Base-by-base conservation (phyloP, 768 basidiomycete genomes). In the Rhizopogon vinicolor region DNA sequence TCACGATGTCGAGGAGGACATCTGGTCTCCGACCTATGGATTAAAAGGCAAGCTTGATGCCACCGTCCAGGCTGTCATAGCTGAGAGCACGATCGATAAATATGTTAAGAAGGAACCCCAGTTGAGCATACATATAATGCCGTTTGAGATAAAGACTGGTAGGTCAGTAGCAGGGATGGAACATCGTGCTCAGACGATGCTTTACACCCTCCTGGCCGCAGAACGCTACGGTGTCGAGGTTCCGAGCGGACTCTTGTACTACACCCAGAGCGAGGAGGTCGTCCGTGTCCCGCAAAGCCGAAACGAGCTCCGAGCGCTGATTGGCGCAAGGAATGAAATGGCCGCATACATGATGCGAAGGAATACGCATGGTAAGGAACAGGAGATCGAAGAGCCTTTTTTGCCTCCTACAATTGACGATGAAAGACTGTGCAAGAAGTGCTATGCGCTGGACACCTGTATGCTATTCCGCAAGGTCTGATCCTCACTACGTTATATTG, bases 121-220 rank as follows among this genome's bases (percentile, higher is more conserved):
- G n/a, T 56, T 65, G 39, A 62, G 57, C 19, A 53, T 60, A 52
- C 54, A 71, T 62, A 58, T 65, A 46, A 77, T 87, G 61, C 96
- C 96, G 1, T 85, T 99, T 52, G 97, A 99, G 69, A 92, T 99
- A 72, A 99, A 99, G 73, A 99, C 97, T 0, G 97, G 97, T 2
- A 80, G 89, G 31, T 74, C 87, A 0, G 74, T 81, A 7, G 87
- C 84, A 0, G 80, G 82, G 2, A 85, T 94, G 83, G 93, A 96
- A 60, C 96, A 98, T 69, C 88, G 97, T 39, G 97, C 97, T 0
- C 97, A 99, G 71, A 99, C 97, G 1, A 94, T 98, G 87, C 74
- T 99, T 3, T 99, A 99, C 68, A 96, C 93, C 1, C 75, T 98
- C 5, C 78, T 99, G 1, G 84, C 93, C 62, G 82, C 84, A 40